phyloP scores from a whole-genome alignment of 2,329 filamentous ascomycete species.

The Achaetomium macrosporum region DNA sequence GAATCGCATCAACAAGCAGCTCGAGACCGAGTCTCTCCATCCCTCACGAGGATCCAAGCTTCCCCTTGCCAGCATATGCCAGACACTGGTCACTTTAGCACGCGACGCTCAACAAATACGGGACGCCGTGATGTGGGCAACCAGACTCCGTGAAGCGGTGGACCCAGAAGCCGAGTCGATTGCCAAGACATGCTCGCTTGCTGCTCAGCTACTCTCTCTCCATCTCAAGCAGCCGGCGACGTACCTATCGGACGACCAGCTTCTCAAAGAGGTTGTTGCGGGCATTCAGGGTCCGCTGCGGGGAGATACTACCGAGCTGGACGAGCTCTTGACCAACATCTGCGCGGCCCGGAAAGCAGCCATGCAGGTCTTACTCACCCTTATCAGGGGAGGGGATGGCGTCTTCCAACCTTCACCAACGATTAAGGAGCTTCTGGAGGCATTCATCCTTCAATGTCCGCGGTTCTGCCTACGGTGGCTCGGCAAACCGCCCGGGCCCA shows the following conservation, averaged over 20 bases:
- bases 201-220: slow-evolving; percentile 51
- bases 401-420: slow-evolving; percentile 17
- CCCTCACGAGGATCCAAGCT: slow-evolving; percentile 36
- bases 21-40: slow-evolving; percentile 32
- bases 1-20: slow-evolving; percentile 33
- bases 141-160: slow-evolving; percentile 38
- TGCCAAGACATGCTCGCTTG: slow-evolving; percentile 46
- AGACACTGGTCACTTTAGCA: slow-evolving; percentile 42
- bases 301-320: slow-evolving; percentile 53
- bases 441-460: slow-evolving; percentile 53
- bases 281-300: slow-evolving; percentile 54
- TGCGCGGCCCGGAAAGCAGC: slow-evolving; percentile 50
- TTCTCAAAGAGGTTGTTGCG: slow-evolving; percentile 46
- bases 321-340: slow-evolving; percentile 54
- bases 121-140: slow-evolving; percentile 52
- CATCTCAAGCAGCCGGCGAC: slow-evolving; percentile 42
- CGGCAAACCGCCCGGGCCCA: slow-evolving; percentile 48
- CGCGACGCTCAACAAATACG: slow-evolving; percentile 43
- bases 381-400: slow-evolving; percentile 11
- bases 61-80: slow-evolving; percentile 44
- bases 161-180: slow-evolving; percentile 39
- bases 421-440: slow-evolving; percentile 41
- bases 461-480: slow-evolving; percentile 57
- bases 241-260: slow-evolving; percentile 33
- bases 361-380: slow-evolving; percentile 40